Percentiles rank a stretch among this genome's conserved stretches.
Conservation (phyloP, 352 stramenopile genomes). For the Phytophthora agathidicida region DNA sequence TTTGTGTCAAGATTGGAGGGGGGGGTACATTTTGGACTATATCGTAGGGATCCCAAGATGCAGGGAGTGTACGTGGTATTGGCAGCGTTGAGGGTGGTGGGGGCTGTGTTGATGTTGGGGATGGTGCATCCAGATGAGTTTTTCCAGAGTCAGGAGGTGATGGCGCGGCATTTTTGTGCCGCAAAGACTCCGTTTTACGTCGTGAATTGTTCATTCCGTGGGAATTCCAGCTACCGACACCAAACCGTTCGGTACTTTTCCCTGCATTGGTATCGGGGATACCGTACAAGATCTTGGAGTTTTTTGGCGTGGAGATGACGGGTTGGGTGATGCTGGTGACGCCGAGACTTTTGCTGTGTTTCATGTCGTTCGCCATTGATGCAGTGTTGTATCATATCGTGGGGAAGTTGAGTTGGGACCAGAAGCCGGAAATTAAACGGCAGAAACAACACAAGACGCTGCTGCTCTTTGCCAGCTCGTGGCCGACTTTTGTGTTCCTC, state of each 20-base stretch:
- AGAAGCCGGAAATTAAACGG: conserved; percentile 17
- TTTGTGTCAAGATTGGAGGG: too few species aligned
- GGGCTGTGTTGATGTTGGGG: conserved; percentile 38
- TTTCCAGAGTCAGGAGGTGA: conserved; percentile 89
- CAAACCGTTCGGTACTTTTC: conserved; percentile 81
- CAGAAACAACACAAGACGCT: conserved; percentile 37
- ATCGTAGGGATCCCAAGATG: too few species aligned
- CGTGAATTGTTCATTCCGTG: conserved; percentile 67
- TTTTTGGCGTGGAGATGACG: conserved; percentile 41
- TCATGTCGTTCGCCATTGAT: conserved; percentile 66
- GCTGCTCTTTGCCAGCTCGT: conserved; percentile 71
- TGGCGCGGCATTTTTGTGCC: conserved; percentile 62
- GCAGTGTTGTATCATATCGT: conserved; percentile 47
- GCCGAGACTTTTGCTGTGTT: conserved; percentile 66
- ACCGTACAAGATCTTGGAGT: conserved; percentile 55
- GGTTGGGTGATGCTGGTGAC: conserved; percentile 57
- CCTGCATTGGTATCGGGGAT: conserved; percentile 55
- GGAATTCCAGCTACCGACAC: conserved; percentile 68
- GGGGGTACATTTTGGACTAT: too few species aligned
- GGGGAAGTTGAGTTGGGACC: conserved; percentile 31
- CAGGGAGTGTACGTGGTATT: conserved; percentile 39
- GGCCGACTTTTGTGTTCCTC: conserved; percentile 70
- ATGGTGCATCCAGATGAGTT: conserved; percentile 89
- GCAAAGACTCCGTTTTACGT: conserved; percentile 17
- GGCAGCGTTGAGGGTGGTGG: conserved; percentile 45